Base-by-base conservation (phyloP, 2,329 filamentous ascomycete species). In the Cladosporium sp. region DNA sequence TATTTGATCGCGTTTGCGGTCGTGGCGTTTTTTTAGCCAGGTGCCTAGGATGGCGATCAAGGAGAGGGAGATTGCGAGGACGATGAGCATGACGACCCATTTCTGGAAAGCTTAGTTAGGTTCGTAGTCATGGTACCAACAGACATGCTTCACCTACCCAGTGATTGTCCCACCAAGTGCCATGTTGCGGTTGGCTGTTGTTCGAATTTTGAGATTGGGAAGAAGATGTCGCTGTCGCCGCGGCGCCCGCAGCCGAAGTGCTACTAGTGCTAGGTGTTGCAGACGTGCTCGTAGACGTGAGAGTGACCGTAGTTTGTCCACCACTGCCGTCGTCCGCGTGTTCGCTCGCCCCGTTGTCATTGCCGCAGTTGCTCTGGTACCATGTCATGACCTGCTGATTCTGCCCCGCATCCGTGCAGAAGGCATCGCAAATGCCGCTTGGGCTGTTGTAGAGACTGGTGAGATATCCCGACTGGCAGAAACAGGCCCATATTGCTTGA, bases 31-130 rank as follows among this genome's bases (percentile, higher is more conserved):
- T 57, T 88, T 85, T 70, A 88, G 81, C 66, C 85, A 79, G 62
- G 83, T 80, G 33, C 84, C 85, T 15, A 79, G 75, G 33, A 85
- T 69, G 75, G 84, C 86, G 60, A 88, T 78, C 51, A 75, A 74
- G 12, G 77, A 70, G 54, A 94, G 86, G 47, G 75, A 84, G 53
- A 92, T 72, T 38, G 84, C 77, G 22, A 94, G 76, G 54, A 92
- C 72, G 56, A 89, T 83, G 47, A 93, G 75, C 77, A 93, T 88
- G 55, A 92, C 76, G 39, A 94, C 80, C 88, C 88, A 95, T 72
- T 83, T 78, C 63, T 66, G 53, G 22, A 9, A 9, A 16, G 8
- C 29, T 20, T 22, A 12, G 33, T 29, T 30, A 20, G 39, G 11
- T 7, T n/a, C n/a, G n/a, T n/a, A n/a, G n/a, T n/a, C n/a, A 27